Base-by-base conservation (phyloP, 2,329 filamentous ascomycete species). In the Colletotrichum tropicale region DNA sequence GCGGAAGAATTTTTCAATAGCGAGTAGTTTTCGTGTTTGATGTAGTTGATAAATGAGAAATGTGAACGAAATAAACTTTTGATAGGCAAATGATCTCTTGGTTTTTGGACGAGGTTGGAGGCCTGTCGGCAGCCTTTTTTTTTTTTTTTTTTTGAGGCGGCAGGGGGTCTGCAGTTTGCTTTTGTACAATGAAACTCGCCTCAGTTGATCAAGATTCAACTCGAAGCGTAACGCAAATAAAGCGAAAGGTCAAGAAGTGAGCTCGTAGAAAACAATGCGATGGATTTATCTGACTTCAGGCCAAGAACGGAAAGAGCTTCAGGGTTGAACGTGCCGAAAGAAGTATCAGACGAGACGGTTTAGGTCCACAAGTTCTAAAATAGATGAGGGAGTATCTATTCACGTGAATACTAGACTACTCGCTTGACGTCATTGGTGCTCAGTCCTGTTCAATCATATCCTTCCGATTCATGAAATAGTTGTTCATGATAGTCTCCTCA, bases 241-340 rank as follows among this genome's bases (percentile, higher is more conserved):
- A 18, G 36, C 6, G 4, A 9, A 38, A 8, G 6, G 2, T 6
- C 6, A 38, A 38, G 8, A 18, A 38, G 15, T n/a, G 18, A 43
- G 38, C 2, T n/a, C 38, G 18, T 43, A n/a, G 18, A 43, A n/a
- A 43, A 10, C 3, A 18, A 38, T 18, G 36, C 36, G 36, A 38
- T 38, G 1, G 0, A 43, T 4, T 2, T n/a, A 6, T 2, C 5
- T 2, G 9, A 6, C 8, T 43, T n/a, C 38, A 10, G 8, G 18
- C 18, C 18, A 43, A 43, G 2, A 43, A 4, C 2, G 38, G 43
- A 48, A 48, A 10, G 43, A 10, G 43, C 43, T 16, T 16, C 43
- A 21, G 43, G 43, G 43, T n/a, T 16, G n/a, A 6, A 4, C 43
- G 13, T 48, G n/a, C 43, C 43, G n/a, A 6, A n/a, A 48, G 43